Base-by-base conservation (phyloP, 2,329 filamentous ascomycete species). In the Ascochyta clinopodiicola region DNA sequence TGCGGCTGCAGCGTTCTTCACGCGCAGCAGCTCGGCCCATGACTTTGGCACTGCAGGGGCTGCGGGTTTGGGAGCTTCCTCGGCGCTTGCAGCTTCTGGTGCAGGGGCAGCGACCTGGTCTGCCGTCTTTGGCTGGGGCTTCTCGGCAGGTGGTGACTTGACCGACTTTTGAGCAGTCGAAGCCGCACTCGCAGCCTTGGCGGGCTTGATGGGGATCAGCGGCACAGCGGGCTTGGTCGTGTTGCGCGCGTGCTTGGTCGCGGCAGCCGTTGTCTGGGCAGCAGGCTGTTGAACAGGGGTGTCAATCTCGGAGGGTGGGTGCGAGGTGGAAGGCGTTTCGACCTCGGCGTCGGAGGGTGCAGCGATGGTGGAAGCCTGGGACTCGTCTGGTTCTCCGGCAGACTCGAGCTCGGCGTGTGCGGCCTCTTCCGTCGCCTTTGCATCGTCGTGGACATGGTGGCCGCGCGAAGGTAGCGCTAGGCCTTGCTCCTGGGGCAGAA, bases 11-110 rank as follows among this genome's bases (percentile, higher is more conserved):
- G 77, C 61, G 44, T 79, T 74, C 62, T 83, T 82, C 9, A 81
- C 77, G 48, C 86, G 82, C 47, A 91, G 82, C 39, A 91, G 79
- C 60, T 88, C 88, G 24, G 88, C 86, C 88, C 88, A 91, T 1
- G 85, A 87, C 67, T 88, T 81, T 9, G 79, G 78, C 8, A 74
- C 63, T 24, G 84, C 82, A n/a, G 80, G 76, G 40, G 80, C 77
- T n/a, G 72, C 73, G 35, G 75, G 71, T 43, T 79, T 79, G 4
- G 72, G 61, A 15, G 75, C 61, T 36, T 77, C 72, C 22, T 78
- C 77, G 15, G 63, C 56, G 29, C 47, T 61, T 7, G 24, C 57
- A 25, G 27, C 54, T 25, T 68, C 67, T 15, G 59, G 17, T 8
- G 56, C 43, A 17, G 59, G 32, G 6, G 48, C 46, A 21, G 61